Evolutionary conservation across 2,329 filamentous ascomycete genomes (phyloP), one percentile per base, ranked within the genome.

Genomic region (Beauveria rudraprayagi): DNA sequence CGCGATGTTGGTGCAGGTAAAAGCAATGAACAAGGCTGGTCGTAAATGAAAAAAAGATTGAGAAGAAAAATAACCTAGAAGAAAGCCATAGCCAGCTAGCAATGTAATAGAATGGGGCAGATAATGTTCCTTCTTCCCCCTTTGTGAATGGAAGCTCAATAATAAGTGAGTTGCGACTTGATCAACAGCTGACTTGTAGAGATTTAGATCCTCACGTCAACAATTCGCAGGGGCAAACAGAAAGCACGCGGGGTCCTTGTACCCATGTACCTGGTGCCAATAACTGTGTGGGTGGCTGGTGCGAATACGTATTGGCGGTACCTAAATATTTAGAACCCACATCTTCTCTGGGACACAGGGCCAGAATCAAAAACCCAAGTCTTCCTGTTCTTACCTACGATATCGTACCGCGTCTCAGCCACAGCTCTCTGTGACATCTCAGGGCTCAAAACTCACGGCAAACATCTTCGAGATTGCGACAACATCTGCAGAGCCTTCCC

Each of bases 31-130:
- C 26, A 34, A 51, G 19, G 48, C 44, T 54, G 14, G 47, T 16
- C 14, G 51, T 51, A 24, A 22, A 47, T 61, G 50, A 24, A 22
- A 50, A 52, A 61, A 63, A 65, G 62, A 62, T 60, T 46, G 24
- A 19, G 3, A 24, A 11, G 4, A 7, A 8, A 37, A 8, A 47
- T 22, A 26, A 41, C 3, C 16, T 22, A 50, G 16, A 30, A 50
- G 30, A 11, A 34, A 56, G 40, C 46, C 56, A 58, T 58, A 51
- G 56, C 56, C 22, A 46, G 41, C 34, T 24, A 46, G 24, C 16
- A 34, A 22, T 46, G n/a, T 17, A 44, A 30, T 30, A 19, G 16
- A 17, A 50, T 5, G n/a, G 19, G 26, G 5, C 4, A 30, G n/a
- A 16, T 24, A 28, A 48, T 40, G 19, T 28, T 17, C 22, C 6